Percentiles rank a stretch among this genome's conserved stretches.
phyloP scores from a whole-genome alignment of 2,329 filamentous ascomycete species.

The Neospermospora avenae region DNA sequence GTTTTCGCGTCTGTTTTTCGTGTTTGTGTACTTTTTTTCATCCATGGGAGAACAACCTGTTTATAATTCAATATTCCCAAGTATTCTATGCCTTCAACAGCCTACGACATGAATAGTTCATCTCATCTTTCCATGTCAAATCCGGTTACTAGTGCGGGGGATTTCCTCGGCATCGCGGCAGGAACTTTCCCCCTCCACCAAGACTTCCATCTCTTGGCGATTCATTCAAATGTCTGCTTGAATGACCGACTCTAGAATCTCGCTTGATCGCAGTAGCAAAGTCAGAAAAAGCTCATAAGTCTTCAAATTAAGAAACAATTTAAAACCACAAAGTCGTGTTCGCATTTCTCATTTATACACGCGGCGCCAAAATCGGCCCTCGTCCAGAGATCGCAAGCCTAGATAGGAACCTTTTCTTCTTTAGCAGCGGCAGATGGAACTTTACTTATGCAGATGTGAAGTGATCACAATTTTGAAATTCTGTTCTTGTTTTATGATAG shows the following conservation, averaged over 20 bases:
- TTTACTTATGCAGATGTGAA: too few species aligned
- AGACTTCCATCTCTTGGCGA: not conserved
- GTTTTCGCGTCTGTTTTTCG: not conserved
- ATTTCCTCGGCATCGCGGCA: slow-evolving; percentile 1
- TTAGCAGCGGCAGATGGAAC: not conserved
- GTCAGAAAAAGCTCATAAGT: too few species aligned
- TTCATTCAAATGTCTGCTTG: too few species aligned
- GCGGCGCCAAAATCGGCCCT: too few species aligned
- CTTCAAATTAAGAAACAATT: too few species aligned
- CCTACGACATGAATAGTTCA: not conserved
- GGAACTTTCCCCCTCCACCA: not conserved
- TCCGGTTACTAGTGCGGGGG: not conserved
- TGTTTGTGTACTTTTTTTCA: not conserved
- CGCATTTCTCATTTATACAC: too few species aligned
- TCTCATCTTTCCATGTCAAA: not conserved
- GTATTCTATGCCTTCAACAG: not conserved
- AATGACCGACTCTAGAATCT: not conserved
- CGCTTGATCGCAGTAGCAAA: not conserved
- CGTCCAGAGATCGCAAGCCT: too few species aligned
- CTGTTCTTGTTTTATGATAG: too few species aligned
- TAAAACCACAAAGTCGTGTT: too few species aligned
- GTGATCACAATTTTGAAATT: too few species aligned
- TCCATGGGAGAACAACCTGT: slow-evolving; percentile 1
- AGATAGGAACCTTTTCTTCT: not conserved
- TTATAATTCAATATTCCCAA: slow-evolving; percentile 8